Conservation (phyloP, 1,284 basidiomycete genomes). For the Moniliophthora roreri region DNA sequence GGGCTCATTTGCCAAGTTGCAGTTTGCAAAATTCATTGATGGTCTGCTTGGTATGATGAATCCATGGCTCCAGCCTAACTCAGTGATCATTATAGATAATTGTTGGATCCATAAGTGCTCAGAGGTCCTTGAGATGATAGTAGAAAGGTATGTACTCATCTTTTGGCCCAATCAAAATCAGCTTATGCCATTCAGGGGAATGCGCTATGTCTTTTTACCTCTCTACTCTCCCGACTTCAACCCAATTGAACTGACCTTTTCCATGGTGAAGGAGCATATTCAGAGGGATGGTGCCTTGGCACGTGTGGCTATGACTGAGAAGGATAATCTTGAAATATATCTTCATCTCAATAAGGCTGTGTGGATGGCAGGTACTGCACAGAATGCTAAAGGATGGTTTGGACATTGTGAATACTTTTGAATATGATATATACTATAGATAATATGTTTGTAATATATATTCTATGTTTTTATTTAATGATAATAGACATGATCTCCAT, state of each 20-base stretch:
- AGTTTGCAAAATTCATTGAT: slow-evolving; percentile 27
- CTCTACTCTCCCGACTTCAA: slow-evolving; percentile 31
- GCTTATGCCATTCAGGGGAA: slow-evolving; percentile 15
- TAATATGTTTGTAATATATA: too few relatives aligned
- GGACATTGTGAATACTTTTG: neutral
- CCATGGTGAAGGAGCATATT: slow-evolving; percentile 8
- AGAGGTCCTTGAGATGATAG: slow-evolving; percentile 22
- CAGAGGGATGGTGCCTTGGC: neutral
- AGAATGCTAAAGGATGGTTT: neutral
- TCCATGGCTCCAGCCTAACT: slow-evolving; percentile 23
- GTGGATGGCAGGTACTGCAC: neutral
- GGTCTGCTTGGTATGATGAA: slow-evolving; percentile 30
- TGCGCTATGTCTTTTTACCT: slow-evolving; percentile 23
- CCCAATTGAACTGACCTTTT: slow-evolving; percentile 32
- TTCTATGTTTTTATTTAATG: too few relatives aligned
- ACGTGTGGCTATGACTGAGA: neutral
- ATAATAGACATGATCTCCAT: too few relatives aligned
- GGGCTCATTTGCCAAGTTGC: slow-evolving; percentile 23
- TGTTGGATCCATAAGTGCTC: slow-evolving; percentile 28
- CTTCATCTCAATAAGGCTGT: neutral
- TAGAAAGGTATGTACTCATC: slow-evolving; percentile 8
- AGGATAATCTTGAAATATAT: neutral
- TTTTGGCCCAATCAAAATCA: slow-evolving; percentile 6
- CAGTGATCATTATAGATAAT: slow-evolving; percentile 35
- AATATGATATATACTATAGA: neutral